These are phyloP conservation scores for Wickerhamia fluorescens DNA, from an alignment of 805 yeast genomes.

Conservation along the genomic window DNA sequence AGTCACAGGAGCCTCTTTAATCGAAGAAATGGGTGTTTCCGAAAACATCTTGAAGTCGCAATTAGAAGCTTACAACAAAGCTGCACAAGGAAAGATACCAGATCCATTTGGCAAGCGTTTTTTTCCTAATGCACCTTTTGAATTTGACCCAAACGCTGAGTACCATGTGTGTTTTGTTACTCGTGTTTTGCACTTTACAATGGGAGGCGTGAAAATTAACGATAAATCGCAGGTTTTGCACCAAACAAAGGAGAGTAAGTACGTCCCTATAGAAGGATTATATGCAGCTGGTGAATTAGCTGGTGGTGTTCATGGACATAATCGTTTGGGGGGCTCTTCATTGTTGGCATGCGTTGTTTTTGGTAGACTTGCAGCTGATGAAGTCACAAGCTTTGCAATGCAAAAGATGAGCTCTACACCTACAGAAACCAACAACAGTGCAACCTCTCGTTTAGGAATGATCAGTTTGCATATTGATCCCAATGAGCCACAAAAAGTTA, in stretches of 20 bases:
- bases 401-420: slow-evolving; percentile 16
- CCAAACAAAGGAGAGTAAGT: slow-evolving; percentile 16
- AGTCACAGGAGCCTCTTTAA: slow-evolving; percentile 37
- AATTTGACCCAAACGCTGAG: slow-evolving; percentile 20
- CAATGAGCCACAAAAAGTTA: slow-evolving; percentile 20
- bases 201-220: slow-evolving; percentile 63
- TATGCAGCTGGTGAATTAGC: slow-evolving; percentile 41
- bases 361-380: slow-evolving; percentile 38
- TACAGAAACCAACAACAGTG: slow-evolving; percentile 6
- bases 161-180: slow-evolving; percentile 50
- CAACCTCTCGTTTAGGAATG: slow-evolving; percentile 33
- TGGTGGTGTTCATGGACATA: slow-evolving; percentile 42
- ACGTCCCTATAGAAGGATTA: slow-evolving; percentile 25
- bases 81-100: slow-evolving; percentile 31
- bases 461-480: slow-evolving; percentile 41
- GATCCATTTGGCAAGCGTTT: slow-evolving; percentile 41
- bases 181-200: slow-evolving; percentile 57
- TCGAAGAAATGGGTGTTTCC: slow-evolving; percentile 31
- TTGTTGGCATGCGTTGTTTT: slow-evolving; percentile 39
- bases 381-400: slow-evolving; percentile 27
- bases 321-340: slow-evolving; percentile 37
- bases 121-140: slow-evolving; percentile 43
- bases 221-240: slow-evolving; percentile 34
- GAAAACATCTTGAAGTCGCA: slow-evolving; percentile 21
- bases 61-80: slow-evolving; percentile 34